Evolutionary conservation across 495 filamentous ascomycete genomes (phyloP).

Genomic region (Aspergillus taichungensis): DNA sequence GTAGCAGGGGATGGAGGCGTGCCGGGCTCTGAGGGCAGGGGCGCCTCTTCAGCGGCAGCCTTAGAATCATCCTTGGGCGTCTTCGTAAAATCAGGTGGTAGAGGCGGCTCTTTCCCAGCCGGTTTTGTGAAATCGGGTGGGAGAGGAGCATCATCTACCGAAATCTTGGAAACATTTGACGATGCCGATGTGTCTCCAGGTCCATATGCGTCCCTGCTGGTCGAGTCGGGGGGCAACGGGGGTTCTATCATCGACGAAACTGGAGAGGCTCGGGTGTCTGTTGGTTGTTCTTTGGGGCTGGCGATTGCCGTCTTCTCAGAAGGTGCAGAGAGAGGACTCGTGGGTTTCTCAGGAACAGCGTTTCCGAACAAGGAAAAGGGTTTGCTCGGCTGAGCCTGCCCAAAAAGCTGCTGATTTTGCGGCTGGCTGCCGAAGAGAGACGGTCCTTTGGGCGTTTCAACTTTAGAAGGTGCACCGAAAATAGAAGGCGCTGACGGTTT

Average conservation of each 20-base stretch:
- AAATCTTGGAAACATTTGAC: slow-evolving; percentile 45
- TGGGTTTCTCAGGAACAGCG: slow-evolving; percentile 13
- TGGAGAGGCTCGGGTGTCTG: slow-evolving; percentile 16
- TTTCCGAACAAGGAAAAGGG: slow-evolving; percentile 31
- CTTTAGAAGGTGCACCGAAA: slow-evolving; percentile 7
- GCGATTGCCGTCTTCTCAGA: slow-evolving; percentile 31
- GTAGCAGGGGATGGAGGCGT: slow-evolving; percentile 6
- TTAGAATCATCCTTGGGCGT: neutral
- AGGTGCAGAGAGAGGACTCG: slow-evolving; percentile 24
- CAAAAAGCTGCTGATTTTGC: slow-evolving; percentile 21
- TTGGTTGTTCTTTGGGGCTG: slow-evolving; percentile 10
- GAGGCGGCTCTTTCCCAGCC: slow-evolving; percentile 21
- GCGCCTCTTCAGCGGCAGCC: slow-evolving; percentile 11
- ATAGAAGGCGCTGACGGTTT: neutral
- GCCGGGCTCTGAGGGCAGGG: slow-evolving; percentile 28
- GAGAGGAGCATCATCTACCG: slow-evolving; percentile 46
- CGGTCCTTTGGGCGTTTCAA: slow-evolving; percentile 14
- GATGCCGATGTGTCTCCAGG: slow-evolving; percentile 62
- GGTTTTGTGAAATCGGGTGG: slow-evolving; percentile 47
- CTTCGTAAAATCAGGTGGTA: slow-evolving; percentile 30
- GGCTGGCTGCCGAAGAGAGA: slow-evolving; percentile 29
- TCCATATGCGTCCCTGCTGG: slow-evolving; percentile 56
- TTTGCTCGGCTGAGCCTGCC: slow-evolving; percentile 24
- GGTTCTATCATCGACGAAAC: slow-evolving; percentile 28
- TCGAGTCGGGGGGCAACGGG: slow-evolving; percentile 70